Percentiles rank a stretch among this genome's conserved stretches.
phyloP scores from a whole-genome alignment of 805 yeast species.

The Cyberlindnera subsufficiens region DNA sequence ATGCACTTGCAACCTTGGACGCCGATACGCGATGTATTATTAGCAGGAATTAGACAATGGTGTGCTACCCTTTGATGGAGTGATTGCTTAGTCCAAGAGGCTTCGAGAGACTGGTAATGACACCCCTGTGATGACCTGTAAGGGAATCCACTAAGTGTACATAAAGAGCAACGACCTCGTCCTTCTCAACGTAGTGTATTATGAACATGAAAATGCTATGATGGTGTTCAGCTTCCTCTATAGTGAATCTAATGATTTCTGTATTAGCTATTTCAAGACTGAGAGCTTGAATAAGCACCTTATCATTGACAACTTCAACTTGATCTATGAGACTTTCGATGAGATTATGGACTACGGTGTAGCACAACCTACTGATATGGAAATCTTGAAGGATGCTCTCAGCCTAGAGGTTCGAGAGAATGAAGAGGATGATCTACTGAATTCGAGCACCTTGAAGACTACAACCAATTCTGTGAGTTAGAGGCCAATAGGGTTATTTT shows the following conservation, averaged over 20 bases:
- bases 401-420: slow-evolving; percentile 40
- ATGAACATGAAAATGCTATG: slow-evolving; percentile 43
- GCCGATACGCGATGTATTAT: slow-evolving; percentile 62
- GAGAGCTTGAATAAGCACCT: slow-evolving; percentile 45
- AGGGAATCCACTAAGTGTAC: slow-evolving; percentile 52
- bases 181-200: slow-evolving; percentile 16
- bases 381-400: slow-evolving; percentile 71
- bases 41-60: slow-evolving; percentile 67
- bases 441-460: slow-evolving; percentile 69
- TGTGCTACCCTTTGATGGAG: slow-evolving; percentile 39
- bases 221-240: slow-evolving; percentile 51
- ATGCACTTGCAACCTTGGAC: slow-evolving; percentile 61
- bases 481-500: slow-evolving; percentile 88
- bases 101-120: slow-evolving; percentile 24
- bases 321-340: slow-evolving; percentile 78
- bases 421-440: slow-evolving; percentile 29
- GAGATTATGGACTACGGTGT: slow-evolving; percentile 87
- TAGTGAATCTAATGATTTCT: slow-evolving; percentile 36
- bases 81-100: slow-evolving; percentile 55
- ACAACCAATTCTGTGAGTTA: slow-evolving; percentile 77
- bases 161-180: slow-evolving; percentile 44
- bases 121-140: slow-evolving; percentile 25
- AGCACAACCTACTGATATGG: slow-evolving; percentile 79
- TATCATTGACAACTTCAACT: slow-evolving; percentile 64
- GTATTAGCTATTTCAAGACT: slow-evolving; percentile 39